These are phyloP conservation scores for Hyparrhenia diplandra DNA, from an alignment of 176 grass and related monocot species.

Conservation along the genomic window DNA sequence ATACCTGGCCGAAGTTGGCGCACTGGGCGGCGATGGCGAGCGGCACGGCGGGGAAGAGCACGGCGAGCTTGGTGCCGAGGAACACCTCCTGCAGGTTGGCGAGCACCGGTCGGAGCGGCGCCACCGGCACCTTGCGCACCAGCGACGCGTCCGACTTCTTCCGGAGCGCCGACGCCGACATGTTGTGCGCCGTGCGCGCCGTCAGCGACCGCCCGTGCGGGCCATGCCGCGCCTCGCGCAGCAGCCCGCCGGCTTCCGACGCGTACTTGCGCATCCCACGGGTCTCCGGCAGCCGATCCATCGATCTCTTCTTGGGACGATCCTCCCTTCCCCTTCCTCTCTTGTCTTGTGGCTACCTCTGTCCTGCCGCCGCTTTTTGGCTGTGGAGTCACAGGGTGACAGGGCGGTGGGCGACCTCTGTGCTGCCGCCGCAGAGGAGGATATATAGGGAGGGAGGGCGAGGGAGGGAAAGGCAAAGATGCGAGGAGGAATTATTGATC, in stretches of 20 bases:
- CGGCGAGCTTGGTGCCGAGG: slow-evolving; percentile 84
- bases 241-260: slow-evolving; percentile 21
- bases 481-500: too few relatives aligned
- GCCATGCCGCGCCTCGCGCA: slow-evolving; percentile 9
- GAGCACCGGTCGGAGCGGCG: slow-evolving; percentile 36
- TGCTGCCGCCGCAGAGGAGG: too few relatives aligned
- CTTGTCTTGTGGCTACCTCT: too few relatives aligned
- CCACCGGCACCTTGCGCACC: slow-evolving; percentile 62
- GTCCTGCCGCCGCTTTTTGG: too few relatives aligned
- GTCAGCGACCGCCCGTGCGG: slow-evolving; percentile 27
- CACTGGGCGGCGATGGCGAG: slow-evolving; percentile 62
- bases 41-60: slow-evolving; percentile 72
- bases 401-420: too few relatives aligned
- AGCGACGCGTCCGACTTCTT: slow-evolving; percentile 70
- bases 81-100: slow-evolving; percentile 85
- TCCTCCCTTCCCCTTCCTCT: too few relatives aligned
- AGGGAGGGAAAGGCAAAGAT: too few relatives aligned
- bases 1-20: slow-evolving; percentile 51
- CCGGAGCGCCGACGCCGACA: slow-evolving; percentile 78
- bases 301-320: neutral
- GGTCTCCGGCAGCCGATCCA: neutral
- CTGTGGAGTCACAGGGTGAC: too few relatives aligned
- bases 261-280: neutral
- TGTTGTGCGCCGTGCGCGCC: slow-evolving; percentile 69
- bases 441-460: too few relatives aligned